phyloP scores from a whole-genome alignment of 225 moss, liverwort and hornwort genomes.

The Takakia lepidozioides region DNA sequence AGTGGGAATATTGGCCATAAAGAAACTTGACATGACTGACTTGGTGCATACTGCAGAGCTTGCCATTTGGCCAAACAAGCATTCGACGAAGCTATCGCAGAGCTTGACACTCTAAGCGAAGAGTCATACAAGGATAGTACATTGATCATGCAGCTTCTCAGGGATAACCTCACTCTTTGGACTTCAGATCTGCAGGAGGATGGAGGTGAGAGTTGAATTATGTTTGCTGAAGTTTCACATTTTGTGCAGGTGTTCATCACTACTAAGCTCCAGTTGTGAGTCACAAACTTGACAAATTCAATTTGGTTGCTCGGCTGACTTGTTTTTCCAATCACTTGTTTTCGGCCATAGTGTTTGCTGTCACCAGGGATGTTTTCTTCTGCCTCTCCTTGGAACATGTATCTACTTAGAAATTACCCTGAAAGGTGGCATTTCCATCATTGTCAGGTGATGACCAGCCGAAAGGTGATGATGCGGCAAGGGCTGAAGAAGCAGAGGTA shows the following conservation, averaged over 20 bases:
- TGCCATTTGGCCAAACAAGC: conserved; percentile 60
- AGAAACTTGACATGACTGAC: too few species aligned
- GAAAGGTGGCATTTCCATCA: not conserved
- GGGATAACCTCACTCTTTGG: conserved; percentile 58
- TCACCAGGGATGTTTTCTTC: not conserved
- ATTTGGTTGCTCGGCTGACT: not conserved
- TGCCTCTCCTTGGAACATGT: too few species aligned
- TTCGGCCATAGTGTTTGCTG: not conserved
- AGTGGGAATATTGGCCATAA: too few species aligned
- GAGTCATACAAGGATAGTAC: conserved; percentile 63
- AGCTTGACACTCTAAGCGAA: conserved; percentile 51
- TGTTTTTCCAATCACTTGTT: too few species aligned
- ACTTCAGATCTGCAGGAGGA: conserved; percentile 57
- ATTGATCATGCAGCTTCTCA: conserved; percentile 55
- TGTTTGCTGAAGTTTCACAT: not conserved
- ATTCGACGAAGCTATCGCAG: conserved; percentile 56
- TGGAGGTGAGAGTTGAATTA: conserved; percentile 15
- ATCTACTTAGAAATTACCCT: too few species aligned
- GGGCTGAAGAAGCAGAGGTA: conserved; percentile 47
- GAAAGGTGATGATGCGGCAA: conserved; percentile 33
- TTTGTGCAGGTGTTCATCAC: not conserved
- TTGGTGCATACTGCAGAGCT: too few species aligned
- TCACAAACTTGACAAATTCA: too few species aligned
- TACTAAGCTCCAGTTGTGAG: not conserved
- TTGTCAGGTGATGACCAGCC: conserved; percentile 37